Base-by-base conservation (phyloP, 306 rosid species). In the Pyrus bretschneideri region DNA sequence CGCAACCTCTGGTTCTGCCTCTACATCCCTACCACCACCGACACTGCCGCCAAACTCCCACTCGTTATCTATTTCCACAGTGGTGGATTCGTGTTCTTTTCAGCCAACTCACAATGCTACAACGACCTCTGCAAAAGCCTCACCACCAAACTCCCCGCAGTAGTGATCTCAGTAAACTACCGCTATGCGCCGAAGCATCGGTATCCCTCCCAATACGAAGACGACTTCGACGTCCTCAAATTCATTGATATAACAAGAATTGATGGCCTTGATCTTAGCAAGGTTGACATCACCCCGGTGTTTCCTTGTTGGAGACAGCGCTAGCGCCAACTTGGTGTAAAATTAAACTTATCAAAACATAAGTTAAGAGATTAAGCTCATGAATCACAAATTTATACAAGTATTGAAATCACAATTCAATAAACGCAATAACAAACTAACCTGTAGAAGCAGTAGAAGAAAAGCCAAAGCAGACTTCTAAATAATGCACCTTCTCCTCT, bases 91-190 rank as follows among this genome's bases (percentile, higher is more conserved):
- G 62, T 57, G 21, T 58, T 76, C 42, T 33, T 57, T 33, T 18
- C 52, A 5, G 68, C 80, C 27, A 55, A 67, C 54, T 51, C 78
- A 4, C 22, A 29, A n/a, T 9, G 15, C 49, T 49, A 35, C 72
- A 64, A 79, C 18, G 71, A 18, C 54, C 13, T 51, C 6, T 72
- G 77, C 23, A 51, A 35, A 15, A 30, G 65, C 3, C 33, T 75
- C 46, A n/a, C 81, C 6, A 23, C 27, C 0, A 6, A 62, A 0
- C 66, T 76, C 72, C 51, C 11, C 1, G 76, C 73, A 42, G 30
- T 76, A 17, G 44, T 81, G 38, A 27, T 65, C 74, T 76, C 78
- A 8, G 70, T 76, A 29, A 75, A 81, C 64, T 81, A 81, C 77
- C 62, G 74, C 3, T 69, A 76, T 4, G 62, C 77, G 5, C 78